phyloP scores from a whole-genome alignment of 768 basidiomycete species.

The Mycena rebaudengoi region DNA sequence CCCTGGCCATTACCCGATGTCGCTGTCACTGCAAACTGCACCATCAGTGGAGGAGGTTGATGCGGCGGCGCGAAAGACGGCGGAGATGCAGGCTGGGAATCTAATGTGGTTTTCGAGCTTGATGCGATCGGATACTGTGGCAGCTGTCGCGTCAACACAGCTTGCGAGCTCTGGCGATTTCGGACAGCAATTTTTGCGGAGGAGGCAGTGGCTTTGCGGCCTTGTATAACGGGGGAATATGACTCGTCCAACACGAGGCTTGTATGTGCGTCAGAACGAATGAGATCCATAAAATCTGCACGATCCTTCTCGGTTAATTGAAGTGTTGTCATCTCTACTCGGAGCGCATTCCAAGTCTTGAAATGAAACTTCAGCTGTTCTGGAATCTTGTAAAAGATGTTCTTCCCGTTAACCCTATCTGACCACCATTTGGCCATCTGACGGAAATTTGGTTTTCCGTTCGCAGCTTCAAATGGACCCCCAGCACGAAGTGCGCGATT shows the following conservation, averaged over 20 bases:
- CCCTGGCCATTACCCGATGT: no score
- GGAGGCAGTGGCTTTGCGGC: neutral
- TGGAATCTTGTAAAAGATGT: neutral
- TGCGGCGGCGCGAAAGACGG: no score
- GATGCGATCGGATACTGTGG: no score
- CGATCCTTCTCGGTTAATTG: neutral
- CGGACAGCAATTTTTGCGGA: neutral
- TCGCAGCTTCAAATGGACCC: neutral
- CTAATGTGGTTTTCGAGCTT: no score
- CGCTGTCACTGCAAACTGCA: no score
- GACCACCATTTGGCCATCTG: conserved; percentile 8
- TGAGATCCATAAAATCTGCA: neutral
- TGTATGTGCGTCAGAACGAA: neutral
- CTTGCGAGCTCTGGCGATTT: no score
- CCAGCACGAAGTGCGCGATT: neutral
- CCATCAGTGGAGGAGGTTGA: no score
- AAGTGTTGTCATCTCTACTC: neutral
- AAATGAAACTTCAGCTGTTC: neutral
- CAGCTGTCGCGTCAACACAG: no score
- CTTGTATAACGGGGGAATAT: neutral
- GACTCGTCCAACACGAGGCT: conserved; percentile 5
- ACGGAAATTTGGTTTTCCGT: neutral
- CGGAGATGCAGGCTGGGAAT: no score
- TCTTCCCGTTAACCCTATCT: neutral
- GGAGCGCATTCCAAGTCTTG: conserved; percentile 4